Evolutionary conservation across 805 yeast species (phyloP).

Genomic region (Zygosaccharomyces bailii): DNA sequence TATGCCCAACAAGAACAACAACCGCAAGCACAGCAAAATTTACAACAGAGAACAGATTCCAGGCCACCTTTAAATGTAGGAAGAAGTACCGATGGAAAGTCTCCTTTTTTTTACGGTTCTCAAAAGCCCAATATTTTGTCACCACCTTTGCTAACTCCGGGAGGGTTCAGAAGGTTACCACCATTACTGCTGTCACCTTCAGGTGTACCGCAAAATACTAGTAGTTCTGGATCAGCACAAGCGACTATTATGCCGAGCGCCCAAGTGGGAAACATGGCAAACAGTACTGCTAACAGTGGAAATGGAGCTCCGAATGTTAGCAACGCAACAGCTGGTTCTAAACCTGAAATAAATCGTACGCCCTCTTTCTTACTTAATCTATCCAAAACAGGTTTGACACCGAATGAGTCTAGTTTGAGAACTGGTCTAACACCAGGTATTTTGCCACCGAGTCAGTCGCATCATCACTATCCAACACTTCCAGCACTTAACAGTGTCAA

Average conservation of each 20-base stretch:
- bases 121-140: conserved; percentile 29
- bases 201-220: conserved; percentile 10
- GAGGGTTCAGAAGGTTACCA: conserved; percentile 54
- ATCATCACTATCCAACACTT: conserved; percentile 19
- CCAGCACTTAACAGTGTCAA: conserved; percentile 15
- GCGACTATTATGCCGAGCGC: neutral
- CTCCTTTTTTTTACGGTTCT: conserved; percentile 13
- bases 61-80: conserved; percentile 6
- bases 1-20: conserved; percentile 2
- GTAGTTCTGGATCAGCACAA: neutral
- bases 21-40: neutral
- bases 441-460: conserved; percentile 24
- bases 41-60: conserved; percentile 3
- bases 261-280: neutral
- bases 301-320: neutral
- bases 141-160: conserved; percentile 54
- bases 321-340: neutral
- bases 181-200: conserved; percentile 32
- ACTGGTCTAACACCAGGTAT: conserved; percentile 68
- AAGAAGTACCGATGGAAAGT: conserved; percentile 6
- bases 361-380: conserved; percentile 26
- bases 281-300: neutral
- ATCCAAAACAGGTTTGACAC: conserved; percentile 60
- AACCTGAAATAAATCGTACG: conserved; percentile 9
- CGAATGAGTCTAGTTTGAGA: conserved; percentile 69